Conservation (phyloP, 2,329 filamentous ascomycete genomes). For the Sporothrix phasma region DNA sequence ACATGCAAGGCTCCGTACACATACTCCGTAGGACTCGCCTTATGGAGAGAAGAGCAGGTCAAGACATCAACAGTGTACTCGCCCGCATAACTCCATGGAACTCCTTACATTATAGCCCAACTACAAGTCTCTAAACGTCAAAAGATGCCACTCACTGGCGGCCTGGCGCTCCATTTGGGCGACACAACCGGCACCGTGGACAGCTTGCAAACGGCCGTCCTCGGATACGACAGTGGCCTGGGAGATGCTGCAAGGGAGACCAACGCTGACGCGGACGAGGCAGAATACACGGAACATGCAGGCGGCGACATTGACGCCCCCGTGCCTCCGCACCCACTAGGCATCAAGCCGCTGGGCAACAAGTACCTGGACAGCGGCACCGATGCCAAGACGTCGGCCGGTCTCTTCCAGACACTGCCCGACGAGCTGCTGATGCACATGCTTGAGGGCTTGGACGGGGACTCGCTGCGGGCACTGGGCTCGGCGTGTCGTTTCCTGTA, state of each 20-base stretch:
- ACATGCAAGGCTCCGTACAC: not conserved
- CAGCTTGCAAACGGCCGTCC: not conserved
- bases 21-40: not conserved
- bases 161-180: conserved; percentile 13
- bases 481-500: conserved; percentile 76
- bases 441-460: conserved; percentile 62
- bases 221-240: not conserved
- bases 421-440: conserved; percentile 72
- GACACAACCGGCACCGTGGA: not conserved
- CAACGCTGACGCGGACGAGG: not conserved
- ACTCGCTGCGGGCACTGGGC: conserved; percentile 54
- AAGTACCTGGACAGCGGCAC: conserved; percentile 54
- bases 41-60: not conserved
- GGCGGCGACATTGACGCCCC: conserved; percentile 27
- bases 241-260: not conserved
- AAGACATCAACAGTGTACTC: no score
- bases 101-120: not conserved
- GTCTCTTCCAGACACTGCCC: conserved; percentile 60
- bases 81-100: not conserved
- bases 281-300: no score
- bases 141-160: conserved; percentile 13
- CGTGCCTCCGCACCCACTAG: conserved; percentile 70
- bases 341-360: conserved; percentile 81
- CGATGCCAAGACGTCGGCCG: conserved; percentile 55
- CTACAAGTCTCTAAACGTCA: not conserved